phyloP scores from a whole-genome alignment of 2,329 filamentous ascomycete species.

The Diaporthe ilicicola region DNA sequence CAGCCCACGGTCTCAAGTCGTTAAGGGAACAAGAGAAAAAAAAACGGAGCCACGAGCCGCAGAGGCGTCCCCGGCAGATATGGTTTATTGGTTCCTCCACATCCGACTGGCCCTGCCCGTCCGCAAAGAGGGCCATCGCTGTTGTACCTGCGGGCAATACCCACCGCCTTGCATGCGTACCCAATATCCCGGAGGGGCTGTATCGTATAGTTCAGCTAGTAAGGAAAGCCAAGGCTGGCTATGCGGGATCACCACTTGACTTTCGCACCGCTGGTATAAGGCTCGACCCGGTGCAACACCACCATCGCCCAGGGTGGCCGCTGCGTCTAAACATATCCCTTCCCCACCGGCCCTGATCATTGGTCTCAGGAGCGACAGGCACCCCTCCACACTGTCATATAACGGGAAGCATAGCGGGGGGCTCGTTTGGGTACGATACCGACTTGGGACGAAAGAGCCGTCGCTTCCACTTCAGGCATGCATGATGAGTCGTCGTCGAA shows the following conservation, averaged over 20 bases:
- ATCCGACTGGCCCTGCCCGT: background rate
- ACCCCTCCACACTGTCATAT: background rate
- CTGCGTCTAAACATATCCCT: conserved; percentile 9
- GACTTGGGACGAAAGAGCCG: conserved; percentile 14
- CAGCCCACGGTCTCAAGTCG: background rate
- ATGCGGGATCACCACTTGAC: conserved; percentile 5
- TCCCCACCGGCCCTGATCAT: background rate
- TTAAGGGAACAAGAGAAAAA: background rate
- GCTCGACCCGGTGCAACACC: background rate
- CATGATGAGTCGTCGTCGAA: conserved; percentile 5
- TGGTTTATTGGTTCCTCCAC: background rate
- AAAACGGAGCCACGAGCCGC: background rate
- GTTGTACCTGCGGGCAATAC: background rate
- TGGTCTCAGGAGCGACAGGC: background rate
- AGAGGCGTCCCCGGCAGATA: background rate
- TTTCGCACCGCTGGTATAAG: background rate
- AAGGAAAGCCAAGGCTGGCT: conserved; percentile 11
- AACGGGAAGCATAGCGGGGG: too few species aligned
- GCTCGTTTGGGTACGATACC: background rate
- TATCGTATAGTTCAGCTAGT: conserved; percentile 6
- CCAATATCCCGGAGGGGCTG: background rate
- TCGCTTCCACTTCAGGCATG: background rate
- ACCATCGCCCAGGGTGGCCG: background rate
- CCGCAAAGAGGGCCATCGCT: background rate
- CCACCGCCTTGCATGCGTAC: background rate